Evolutionary conservation across 805 yeast genomes (phyloP).

Genomic region (Yarrowia bubula): DNA sequence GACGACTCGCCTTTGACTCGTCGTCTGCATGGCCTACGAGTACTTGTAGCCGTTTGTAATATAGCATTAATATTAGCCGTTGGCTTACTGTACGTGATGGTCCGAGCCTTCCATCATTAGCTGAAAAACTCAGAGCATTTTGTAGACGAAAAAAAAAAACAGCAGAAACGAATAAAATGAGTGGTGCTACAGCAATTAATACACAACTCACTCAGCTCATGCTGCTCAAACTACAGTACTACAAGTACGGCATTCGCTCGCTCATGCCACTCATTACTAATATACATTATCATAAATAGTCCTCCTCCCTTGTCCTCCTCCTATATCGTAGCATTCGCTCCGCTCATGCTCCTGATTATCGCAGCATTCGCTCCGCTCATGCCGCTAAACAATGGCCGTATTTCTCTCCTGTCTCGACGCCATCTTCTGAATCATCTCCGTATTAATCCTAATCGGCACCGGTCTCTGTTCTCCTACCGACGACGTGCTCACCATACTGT

Average conservation of each 20-base stretch:
- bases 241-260: not conserved
- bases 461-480: slow-evolving; percentile 28
- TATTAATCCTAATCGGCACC: slow-evolving; percentile 29
- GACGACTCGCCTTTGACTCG: no score
- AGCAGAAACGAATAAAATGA: no score
- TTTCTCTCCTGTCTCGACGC: slow-evolving; percentile 29
- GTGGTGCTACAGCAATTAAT: no score
- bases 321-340: no score
- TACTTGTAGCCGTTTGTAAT: not conserved
- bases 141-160: no score
- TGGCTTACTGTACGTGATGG: no score
- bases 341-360: no score
- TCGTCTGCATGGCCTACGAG: not conserved
- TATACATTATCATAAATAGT: slow-evolving; percentile 25
- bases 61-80: not conserved
- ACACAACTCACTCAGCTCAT: no score
- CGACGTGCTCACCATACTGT: slow-evolving; percentile 27
- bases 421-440: slow-evolving; percentile 28
- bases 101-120: no score
- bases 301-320: no score
- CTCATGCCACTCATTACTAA: not conserved
- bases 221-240: not conserved
- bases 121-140: no score
- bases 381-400: not conserved
- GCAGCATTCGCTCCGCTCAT: no score